phyloP scores from a whole-genome alignment of 1,284 basidiomycete genomes.

The Tilletia indica region DNA sequence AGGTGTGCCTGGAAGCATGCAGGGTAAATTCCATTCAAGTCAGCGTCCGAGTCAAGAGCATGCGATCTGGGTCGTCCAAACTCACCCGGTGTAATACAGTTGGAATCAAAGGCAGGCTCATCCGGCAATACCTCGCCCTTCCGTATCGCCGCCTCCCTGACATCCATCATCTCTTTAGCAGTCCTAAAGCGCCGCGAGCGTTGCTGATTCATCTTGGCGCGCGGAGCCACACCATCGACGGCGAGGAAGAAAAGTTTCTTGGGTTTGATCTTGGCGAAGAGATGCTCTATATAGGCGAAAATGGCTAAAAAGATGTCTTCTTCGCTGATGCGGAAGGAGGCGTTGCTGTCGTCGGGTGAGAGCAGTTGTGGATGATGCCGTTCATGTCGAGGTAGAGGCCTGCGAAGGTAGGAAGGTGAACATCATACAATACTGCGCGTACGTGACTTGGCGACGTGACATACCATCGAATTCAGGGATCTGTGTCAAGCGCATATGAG shows the following conservation, averaged over 20 bases:
- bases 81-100: constrained; percentile 94
- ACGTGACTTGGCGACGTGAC: not conserved
- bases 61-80: constrained; percentile 35
- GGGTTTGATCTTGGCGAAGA: constrained; percentile 96
- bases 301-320: constrained; percentile 96
- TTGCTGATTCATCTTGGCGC: constrained; percentile 99
- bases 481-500: not conserved
- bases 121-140: constrained; percentile 89
- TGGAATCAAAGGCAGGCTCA: constrained; percentile 94
- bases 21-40: constrained; percentile 45
- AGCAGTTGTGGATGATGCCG: constrained; percentile 96
- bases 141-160: constrained; percentile 76
- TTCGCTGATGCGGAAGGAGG: constrained; percentile 85
- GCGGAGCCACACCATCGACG: constrained; percentile 93
- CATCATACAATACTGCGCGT: not conserved
- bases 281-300: constrained; percentile 92
- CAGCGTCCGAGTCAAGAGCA: not conserved
- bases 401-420: not conserved
- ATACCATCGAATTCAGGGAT: constrained; percentile 78
- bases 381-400: constrained; percentile 92
- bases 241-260: constrained; percentile 89
- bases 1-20: constrained; percentile 66
- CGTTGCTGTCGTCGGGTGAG: constrained; percentile 85
- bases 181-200: constrained; percentile 78
- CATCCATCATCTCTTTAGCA: constrained; percentile 85